Evolutionary conservation across 176 grass and related monocot species (phyloP).

Genomic region (Puccinellia tenuiflora): DNA sequence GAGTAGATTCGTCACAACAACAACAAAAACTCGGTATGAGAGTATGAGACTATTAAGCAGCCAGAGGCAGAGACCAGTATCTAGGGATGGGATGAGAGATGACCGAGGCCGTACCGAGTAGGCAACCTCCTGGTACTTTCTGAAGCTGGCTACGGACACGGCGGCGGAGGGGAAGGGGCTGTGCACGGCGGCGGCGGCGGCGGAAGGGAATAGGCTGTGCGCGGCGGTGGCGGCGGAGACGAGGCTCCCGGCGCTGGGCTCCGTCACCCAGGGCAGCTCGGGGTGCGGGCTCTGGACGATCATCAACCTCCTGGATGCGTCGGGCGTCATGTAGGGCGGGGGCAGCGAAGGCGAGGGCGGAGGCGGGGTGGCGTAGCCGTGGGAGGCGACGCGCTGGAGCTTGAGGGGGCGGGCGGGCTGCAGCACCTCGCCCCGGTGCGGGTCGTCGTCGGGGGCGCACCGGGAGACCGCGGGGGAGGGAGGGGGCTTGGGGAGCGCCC

Average conservation of each 20-base stretch:
- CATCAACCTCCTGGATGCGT: constrained; percentile 16
- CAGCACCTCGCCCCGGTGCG: constrained; percentile 47
- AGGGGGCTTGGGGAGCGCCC: constrained; percentile 8
- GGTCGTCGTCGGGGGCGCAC: constrained; percentile 20
- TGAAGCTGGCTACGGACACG: constrained; percentile 66
- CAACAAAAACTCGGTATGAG: not conserved
- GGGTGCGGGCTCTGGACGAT: constrained; percentile 47
- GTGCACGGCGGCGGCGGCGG: not conserved
- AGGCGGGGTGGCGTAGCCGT: constrained; percentile 18
- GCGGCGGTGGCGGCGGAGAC: not conserved
- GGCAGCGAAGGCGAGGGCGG: not conserved
- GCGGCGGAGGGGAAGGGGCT: constrained; percentile 53
- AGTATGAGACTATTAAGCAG: not conserved
- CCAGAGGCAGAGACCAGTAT: not conserved
- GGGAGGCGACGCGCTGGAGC: constrained; percentile 33
- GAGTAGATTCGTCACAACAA: not conserved
- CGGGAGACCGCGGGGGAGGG: not conserved
- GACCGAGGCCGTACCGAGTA: constrained; percentile 39
- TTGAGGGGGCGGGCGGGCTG: constrained; percentile 56
- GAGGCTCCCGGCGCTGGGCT: not conserved
- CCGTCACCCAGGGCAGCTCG: not conserved
- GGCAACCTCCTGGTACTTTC: constrained; percentile 68
- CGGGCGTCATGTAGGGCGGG: constrained; percentile 18
- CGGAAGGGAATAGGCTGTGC: not conserved
- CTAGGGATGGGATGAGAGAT: not conserved